Evolutionary conservation across 345 rosid genomes (phyloP).

Genomic region (Murraya koenigii): DNA sequence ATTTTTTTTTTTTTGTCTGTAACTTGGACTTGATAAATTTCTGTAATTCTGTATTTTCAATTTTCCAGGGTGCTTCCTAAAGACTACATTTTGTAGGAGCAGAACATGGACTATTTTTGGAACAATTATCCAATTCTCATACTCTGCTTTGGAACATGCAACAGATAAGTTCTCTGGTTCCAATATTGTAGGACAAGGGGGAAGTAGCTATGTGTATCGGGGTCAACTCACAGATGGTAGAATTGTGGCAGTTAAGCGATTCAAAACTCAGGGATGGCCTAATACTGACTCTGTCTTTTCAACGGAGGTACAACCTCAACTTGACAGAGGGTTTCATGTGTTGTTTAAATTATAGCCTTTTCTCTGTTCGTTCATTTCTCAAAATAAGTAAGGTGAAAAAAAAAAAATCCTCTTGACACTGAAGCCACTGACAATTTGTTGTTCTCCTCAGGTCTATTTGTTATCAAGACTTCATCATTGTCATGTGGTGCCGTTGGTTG

Average conservation of each 20-base stretch:
- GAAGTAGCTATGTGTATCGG: slow-evolving; percentile 81
- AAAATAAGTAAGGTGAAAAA: background rate
- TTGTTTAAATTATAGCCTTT: background rate
- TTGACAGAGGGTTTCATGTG: slow-evolving; percentile 6
- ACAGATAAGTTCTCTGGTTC: slow-evolving; percentile 72
- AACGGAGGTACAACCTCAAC: slow-evolving; percentile 54
- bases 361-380: background rate
- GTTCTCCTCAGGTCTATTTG: slow-evolving; percentile 64
- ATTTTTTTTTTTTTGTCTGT: background rate
- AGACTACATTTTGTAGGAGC: slow-evolving; percentile 44
- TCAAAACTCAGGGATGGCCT: slow-evolving; percentile 59
- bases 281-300: slow-evolving; percentile 61
- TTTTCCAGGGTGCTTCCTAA: slow-evolving; percentile 66
- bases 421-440: slow-evolving; percentile 7
- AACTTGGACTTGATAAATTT: slow-evolving; percentile 11
- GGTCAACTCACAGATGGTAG: slow-evolving; percentile 85
- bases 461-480: slow-evolving; percentile 87
- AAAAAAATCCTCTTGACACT: background rate
- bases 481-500: slow-evolving; percentile 89
- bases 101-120: slow-evolving; percentile 53
- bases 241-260: slow-evolving; percentile 80
- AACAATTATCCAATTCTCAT: slow-evolving; percentile 59
- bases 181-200: slow-evolving; percentile 79
- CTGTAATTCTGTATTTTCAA: background rate
- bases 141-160: slow-evolving; percentile 68